Evolutionary conservation across 331 rosid species (phyloP).

Genomic region (Cucumis variabilis): DNA sequence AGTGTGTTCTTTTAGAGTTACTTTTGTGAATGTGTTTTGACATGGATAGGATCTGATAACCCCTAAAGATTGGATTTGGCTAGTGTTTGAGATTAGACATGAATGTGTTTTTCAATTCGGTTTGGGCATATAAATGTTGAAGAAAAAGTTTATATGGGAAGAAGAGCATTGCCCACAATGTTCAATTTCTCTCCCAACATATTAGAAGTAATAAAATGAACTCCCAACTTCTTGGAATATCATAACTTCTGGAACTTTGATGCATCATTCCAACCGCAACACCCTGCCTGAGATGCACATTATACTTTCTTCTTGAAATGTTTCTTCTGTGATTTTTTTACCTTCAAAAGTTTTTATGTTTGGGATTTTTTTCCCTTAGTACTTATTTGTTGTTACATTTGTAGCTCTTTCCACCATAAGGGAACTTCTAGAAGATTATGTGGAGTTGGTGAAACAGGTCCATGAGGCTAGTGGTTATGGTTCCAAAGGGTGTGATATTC

Average conservation of each 20-base stretch:
- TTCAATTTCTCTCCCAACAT: too few species aligned
- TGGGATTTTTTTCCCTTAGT: slow-evolving; percentile 38
- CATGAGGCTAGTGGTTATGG: slow-evolving; percentile 94
- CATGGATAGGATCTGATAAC: too few species aligned
- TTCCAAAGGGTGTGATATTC: slow-evolving; percentile 75
- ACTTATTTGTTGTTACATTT: slow-evolving; percentile 30
- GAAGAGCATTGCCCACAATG: too few species aligned
- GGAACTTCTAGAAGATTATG: slow-evolving; percentile 89
- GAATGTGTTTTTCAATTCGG: too few species aligned
- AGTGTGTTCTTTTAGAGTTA: too few species aligned
- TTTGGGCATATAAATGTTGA: too few species aligned
- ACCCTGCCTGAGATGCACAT: slow-evolving; percentile 97
- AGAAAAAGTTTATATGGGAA: too few species aligned
- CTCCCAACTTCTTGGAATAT: too few species aligned
- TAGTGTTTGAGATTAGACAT: too few species aligned
- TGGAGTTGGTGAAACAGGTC: slow-evolving; percentile 80
- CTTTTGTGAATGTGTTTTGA: too few species aligned
- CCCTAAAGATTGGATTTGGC: too few species aligned
- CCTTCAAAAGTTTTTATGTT: slow-evolving; percentile 29
- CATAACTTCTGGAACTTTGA: slow-evolving; percentile 98
- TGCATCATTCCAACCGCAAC: slow-evolving; percentile 96
- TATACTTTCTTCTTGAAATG: slow-evolving; percentile 84
- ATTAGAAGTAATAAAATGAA: too few species aligned
- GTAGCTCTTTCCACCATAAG: slow-evolving; percentile 85
- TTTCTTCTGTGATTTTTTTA: slow-evolving; percentile 36